phyloP scores from a whole-genome alignment of 352 stramenopile genomes.

The Aphanomyces astaci region DNA sequence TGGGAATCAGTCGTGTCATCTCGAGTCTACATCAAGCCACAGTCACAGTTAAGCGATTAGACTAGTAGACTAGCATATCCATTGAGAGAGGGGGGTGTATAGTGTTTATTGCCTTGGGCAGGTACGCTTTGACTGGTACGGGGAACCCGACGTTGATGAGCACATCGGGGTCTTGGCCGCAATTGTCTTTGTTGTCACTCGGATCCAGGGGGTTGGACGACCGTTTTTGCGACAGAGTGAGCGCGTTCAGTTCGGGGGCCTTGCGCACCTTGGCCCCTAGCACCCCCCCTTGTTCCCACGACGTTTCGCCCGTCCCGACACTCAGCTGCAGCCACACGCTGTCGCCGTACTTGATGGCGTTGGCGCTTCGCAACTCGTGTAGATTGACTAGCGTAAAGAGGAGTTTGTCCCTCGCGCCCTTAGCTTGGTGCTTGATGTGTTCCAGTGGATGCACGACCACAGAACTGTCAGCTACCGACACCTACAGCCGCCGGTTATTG shows the following conservation, averaged over 20 bases:
- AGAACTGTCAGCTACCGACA: constrained; percentile 36
- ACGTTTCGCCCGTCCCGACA: constrained; percentile 48
- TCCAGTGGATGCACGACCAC: constrained; percentile 56
- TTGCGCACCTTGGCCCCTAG: constrained; percentile 66
- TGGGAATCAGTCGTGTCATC: constrained; percentile 59
- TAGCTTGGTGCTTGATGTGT: constrained; percentile 38
- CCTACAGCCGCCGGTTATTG: not conserved
- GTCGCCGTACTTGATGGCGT: constrained; percentile 64
- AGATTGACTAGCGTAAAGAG: constrained; percentile 69
- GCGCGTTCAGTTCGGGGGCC: constrained; percentile 55
- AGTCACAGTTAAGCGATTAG: no score
- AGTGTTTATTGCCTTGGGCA: constrained; percentile 53
- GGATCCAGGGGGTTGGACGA: not conserved
- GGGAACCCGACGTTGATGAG: constrained; percentile 46
- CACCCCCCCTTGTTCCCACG: constrained; percentile 67
- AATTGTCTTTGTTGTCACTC: constrained; percentile 37
- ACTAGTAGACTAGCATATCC: no score
- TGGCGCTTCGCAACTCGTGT: constrained; percentile 51
- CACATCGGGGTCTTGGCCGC: constrained; percentile 41
- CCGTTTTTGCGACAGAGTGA: constrained; percentile 32
- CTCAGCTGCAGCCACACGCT: constrained; percentile 69
- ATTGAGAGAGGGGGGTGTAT: not conserved
- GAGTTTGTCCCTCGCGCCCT: constrained; percentile 35
- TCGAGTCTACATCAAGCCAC: constrained; percentile 34
- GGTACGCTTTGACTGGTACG: constrained; percentile 51